Evolutionary conservation across 257 asterid genomes (phyloP).

Genomic region (Solanum chmielewskii): DNA sequence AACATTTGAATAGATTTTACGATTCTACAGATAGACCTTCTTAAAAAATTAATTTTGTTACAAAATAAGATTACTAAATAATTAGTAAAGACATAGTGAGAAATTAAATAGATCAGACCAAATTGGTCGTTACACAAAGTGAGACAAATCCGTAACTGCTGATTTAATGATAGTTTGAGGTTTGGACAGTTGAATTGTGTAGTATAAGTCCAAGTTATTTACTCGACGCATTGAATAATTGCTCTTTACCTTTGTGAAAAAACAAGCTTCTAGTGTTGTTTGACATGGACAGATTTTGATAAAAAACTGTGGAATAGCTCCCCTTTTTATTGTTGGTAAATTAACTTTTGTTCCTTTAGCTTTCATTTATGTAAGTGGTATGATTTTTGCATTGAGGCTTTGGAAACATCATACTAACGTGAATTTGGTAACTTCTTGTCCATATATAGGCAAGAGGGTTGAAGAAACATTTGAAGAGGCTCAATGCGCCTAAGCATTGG

Average conservation of each 20-base stretch:
- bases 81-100: background rate
- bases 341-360: background rate
- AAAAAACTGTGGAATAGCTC: background rate
- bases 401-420: background rate
- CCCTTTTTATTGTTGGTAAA: background rate
- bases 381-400: background rate
- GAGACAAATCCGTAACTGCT: too few species aligned
- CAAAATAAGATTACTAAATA: background rate
- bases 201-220: background rate
- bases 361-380: background rate
- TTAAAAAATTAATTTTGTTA: too few species aligned
- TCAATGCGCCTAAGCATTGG: slow-evolving; percentile 32
- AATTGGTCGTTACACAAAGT: background rate
- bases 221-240: background rate
- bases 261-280: background rate
- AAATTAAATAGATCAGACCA: background rate
- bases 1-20: background rate
- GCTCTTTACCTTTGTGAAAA: background rate
- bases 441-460: slow-evolving; percentile 19
- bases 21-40: too few species aligned
- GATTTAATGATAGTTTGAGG: background rate
- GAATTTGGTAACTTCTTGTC: background rate
- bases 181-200: background rate
- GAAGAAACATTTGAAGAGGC: slow-evolving; percentile 36
- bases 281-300: background rate